These are phyloP conservation scores for Friedmanniomyces endolithicus DNA, from an alignment of 495 filamentous ascomycete genomes.

Conservation along the genomic window DNA sequence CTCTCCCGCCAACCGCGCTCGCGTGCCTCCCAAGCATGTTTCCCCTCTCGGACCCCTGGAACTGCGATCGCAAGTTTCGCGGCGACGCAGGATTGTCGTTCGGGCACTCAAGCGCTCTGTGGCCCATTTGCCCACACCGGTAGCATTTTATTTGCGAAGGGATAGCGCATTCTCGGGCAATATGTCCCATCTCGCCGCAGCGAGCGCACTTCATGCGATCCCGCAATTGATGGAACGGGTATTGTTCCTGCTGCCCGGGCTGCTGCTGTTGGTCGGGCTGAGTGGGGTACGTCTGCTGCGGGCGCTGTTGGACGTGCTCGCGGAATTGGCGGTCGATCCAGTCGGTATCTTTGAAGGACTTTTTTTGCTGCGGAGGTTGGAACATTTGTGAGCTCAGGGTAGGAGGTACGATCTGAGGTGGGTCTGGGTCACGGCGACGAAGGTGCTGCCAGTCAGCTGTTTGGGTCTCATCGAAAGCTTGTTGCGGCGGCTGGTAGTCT, in stretches of 20 bases:
- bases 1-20: not conserved
- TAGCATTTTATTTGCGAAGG: conserved; percentile 1
- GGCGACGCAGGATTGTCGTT: not conserved
- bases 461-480: conserved; percentile 5
- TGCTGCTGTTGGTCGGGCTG: not conserved
- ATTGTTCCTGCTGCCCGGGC: not conserved
- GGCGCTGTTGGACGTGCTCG: conserved; percentile 3
- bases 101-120: conserved; percentile 12
- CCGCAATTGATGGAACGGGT: not conserved
- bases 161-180: conserved; percentile 9
- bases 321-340: conserved; percentile 12
- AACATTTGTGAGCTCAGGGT: not conserved
- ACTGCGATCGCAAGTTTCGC: not conserved
- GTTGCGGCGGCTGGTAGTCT: not conserved
- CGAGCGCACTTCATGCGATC: conserved; percentile 9
- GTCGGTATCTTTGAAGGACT: not conserved
- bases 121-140: conserved; percentile 12
- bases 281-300: not conserved
- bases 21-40: not conserved
- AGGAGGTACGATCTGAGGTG: not conserved
- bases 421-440: not conserved
- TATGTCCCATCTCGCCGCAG: conserved; percentile 17
- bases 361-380: not conserved
- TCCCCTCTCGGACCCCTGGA: not conserved
- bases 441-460: conserved; percentile 15